A percentile compares a stretch with the other conserved stretches of the same genome.
Conservation (phyloP, 495 filamentous ascomycete species). For the Penicillium argentinense region DNA sequence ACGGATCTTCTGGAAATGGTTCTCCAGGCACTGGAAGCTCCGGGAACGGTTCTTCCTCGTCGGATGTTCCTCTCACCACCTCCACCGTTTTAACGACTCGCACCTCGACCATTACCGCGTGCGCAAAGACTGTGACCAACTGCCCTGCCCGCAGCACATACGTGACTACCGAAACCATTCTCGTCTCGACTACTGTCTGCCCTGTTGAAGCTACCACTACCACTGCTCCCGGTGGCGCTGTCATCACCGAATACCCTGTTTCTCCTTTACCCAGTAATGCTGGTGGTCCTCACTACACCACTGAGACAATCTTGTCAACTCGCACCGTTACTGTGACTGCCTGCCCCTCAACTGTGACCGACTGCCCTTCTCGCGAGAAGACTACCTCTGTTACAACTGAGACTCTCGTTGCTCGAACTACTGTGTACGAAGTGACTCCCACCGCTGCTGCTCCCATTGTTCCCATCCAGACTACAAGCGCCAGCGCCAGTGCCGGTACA, state of each 20-base stretch:
- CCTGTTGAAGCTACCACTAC: slow-evolving; percentile 16
- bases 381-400: slow-evolving; percentile 21
- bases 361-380: slow-evolving; percentile 21
- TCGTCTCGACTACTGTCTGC: slow-evolving; percentile 30
- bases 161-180: slow-evolving; percentile 25
- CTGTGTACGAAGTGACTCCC: slow-evolving; percentile 3
- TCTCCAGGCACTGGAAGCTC: too few relatives aligned
- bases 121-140: slow-evolving; percentile 25
- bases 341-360: slow-evolving; percentile 21
- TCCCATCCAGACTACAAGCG: neutral
- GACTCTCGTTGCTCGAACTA: slow-evolving; percentile 19
- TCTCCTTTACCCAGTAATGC: neutral
- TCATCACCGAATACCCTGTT: slow-evolving; percentile 3
- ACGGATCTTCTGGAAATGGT: too few relatives aligned
- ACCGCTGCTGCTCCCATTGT: neutral
- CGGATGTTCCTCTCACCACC: too few relatives aligned
- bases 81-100: slow-evolving; percentile 38
- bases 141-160: slow-evolving; percentile 22
- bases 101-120: slow-evolving; percentile 34
- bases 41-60: too few relatives aligned
- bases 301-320: slow-evolving; percentile 18
- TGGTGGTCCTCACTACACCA: slow-evolving; percentile 4
- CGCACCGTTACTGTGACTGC: slow-evolving; percentile 18
- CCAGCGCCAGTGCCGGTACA: neutral
- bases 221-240: slow-evolving; percentile 8